Percentiles rank a stretch among this genome's conserved stretches.
Conservation (phyloP, 2,329 filamentous ascomycete species). For the Microdochium paspali region DNA sequence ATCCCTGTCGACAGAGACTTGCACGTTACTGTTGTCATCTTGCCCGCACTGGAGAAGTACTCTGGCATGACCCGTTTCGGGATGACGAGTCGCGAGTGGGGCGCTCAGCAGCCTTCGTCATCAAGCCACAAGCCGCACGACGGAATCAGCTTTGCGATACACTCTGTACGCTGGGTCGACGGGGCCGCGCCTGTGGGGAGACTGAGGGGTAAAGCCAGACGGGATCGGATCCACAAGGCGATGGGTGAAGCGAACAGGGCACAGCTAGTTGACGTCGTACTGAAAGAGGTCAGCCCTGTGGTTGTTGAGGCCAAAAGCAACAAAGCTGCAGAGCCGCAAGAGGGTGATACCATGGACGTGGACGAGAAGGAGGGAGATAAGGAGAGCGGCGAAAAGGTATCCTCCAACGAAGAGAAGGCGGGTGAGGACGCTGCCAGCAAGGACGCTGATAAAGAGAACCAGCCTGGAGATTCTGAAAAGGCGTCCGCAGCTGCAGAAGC, state of each 20-base stretch:
- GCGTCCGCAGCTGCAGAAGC: not conserved
- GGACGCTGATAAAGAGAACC: conserved; percentile 37
- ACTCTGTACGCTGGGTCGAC: conserved; percentile 74
- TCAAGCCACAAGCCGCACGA: conserved; percentile 51
- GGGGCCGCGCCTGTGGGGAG: conserved; percentile 54
- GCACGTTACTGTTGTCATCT: conserved; percentile 76
- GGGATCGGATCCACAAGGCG: conserved; percentile 47
- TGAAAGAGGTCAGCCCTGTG: conserved; percentile 3
- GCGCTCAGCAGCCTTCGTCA: conserved; percentile 35
- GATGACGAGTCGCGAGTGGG: conserved; percentile 74
- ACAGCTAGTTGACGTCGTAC: conserved; percentile 18
- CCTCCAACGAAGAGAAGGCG: too few relatives aligned
- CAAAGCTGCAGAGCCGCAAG: conserved; percentile 2
- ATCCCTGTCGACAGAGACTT: conserved; percentile 65
- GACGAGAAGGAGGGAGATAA: not conserved
- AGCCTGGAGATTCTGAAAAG: conserved; percentile 5
- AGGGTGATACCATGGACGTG: not conserved
- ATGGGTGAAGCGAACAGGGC: conserved; percentile 39
- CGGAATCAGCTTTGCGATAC: conserved; percentile 81
- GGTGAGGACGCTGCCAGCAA: conserved; percentile 8
- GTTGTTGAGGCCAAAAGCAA: conserved; percentile 11
- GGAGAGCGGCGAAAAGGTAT: not conserved
- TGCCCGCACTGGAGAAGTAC: conserved; percentile 74
- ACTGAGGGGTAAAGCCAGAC: conserved; percentile 43
- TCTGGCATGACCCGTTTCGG: conserved; percentile 67